phyloP scores from a whole-genome alignment of 192 early-diverging fungal species.

The Gryganskiella cystojenkinii region DNA sequence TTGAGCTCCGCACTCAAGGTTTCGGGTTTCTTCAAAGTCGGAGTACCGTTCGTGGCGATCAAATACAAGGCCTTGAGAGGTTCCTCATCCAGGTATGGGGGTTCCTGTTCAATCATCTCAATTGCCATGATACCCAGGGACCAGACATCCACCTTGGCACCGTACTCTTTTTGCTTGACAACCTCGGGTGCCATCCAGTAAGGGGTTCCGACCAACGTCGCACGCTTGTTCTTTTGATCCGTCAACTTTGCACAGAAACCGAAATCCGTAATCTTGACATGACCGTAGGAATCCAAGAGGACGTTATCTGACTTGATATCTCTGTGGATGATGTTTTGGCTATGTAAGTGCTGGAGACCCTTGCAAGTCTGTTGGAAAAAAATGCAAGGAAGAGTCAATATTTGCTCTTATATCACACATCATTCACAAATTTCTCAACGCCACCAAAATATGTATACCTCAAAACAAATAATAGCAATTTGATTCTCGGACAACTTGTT shows the following conservation, averaged over 20 bases:
- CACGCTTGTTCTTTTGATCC: constrained; percentile 82
- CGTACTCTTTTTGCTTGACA: constrained; percentile 84
- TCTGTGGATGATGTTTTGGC: constrained; percentile 87
- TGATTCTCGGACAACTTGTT: constrained; percentile 92
- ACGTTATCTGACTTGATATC: constrained; percentile 95
- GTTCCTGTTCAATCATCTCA: constrained; percentile 98
- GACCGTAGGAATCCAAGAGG: constrained; percentile 79
- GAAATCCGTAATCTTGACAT: constrained; percentile 93
- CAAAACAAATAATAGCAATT: constrained; percentile 93
- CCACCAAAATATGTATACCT: constrained; percentile 62
- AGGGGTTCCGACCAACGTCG: constrained; percentile 90
- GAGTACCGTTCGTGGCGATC: constrained; percentile 97
- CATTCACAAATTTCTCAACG: neutral
- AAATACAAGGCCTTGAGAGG: constrained; percentile 95
- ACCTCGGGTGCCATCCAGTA: constrained; percentile 93
- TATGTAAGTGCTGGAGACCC: constrained; percentile 85
- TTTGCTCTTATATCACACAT: neutral
- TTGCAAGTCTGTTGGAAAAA: constrained; percentile 68
- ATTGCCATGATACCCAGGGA: constrained; percentile 97
- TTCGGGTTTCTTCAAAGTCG: constrained; percentile 89
- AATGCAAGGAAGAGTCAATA: neutral
- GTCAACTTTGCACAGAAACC: constrained; percentile 94
- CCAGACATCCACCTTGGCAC: constrained; percentile 88
- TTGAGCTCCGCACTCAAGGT: constrained; percentile 80
- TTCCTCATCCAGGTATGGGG: constrained; percentile 95